Evolutionary conservation across 345 rosid genomes (phyloP), one percentile per base, ranked within the genome.

Genomic region (Brassica cretica): DNA sequence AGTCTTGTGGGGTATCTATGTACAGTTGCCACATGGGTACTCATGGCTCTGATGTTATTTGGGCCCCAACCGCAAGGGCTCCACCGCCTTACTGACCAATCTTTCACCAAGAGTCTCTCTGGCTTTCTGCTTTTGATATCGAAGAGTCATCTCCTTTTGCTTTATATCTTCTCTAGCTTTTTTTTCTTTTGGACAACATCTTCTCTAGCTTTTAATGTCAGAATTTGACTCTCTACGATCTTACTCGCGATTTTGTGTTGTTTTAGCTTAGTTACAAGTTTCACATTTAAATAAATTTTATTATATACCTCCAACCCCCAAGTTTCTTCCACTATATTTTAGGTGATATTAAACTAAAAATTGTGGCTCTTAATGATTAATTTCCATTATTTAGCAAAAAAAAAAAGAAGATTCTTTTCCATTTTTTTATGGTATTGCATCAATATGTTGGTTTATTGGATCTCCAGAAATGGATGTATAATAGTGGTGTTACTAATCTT

Each of bases 11-110:
- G 72, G 77, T 83, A 25, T 84, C 88, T 7, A 87, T 90, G 92
- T 92, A 88, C 56, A 88, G 82, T 55, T 79, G 86, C 80, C 91
- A 90, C 82, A 64, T 87, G 83, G 82, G 85, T 68, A 51, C 56
- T 8, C 56, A 51, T 51, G 82, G 84, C 5, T 82, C 90, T 12
- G 96, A 93, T 62, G 91, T 83, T 30, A 84, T 90, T 24, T 93
- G 98, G 98, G 89, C 91, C 64, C 94, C 93, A 1, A 84, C 89
- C 1, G 85, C 94, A 62, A 88, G 87, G 4, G 84, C 89, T 61
- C 90, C 83, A 73, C 88, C 88, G 73, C 89, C 90, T 4, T 88
- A 81, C 51, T 87, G 77, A 84, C 72, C 81, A 63, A 70, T 77
- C 74, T 30, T 16, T 56, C 60, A 7, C 56, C 25, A 39, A 61